Percentiles rank a stretch among this genome's conserved stretches.
phyloP scores from a whole-genome alignment of 371 early-diverging fungal genomes.

The Syncephalastrum racemosum region DNA sequence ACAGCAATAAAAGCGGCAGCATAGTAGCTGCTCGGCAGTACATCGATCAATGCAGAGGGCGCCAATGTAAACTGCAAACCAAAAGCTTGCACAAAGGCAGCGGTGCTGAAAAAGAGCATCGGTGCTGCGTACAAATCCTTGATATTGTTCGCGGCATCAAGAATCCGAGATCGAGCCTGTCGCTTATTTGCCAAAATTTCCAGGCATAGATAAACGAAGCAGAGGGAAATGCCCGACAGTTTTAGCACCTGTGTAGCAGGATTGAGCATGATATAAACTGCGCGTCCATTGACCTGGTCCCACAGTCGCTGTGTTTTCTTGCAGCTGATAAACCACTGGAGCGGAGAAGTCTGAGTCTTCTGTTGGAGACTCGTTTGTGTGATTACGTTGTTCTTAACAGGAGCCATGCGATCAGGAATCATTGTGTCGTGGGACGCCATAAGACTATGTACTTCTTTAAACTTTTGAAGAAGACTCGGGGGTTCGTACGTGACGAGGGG shows the following conservation, averaged over 20 bases:
- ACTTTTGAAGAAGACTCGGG: slow-evolving; percentile 18
- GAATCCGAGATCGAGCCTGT: slow-evolving; percentile 13
- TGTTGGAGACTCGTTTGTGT: too few species aligned
- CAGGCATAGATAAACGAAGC: slow-evolving; percentile 8
- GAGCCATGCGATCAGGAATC: slow-evolving; percentile 22
- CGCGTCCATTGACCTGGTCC: slow-evolving; percentile 24
- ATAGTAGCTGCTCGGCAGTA: slow-evolving; percentile 24
- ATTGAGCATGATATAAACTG: slow-evolving; percentile 27
- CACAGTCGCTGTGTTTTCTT: slow-evolving; percentile 18
- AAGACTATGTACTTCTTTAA: slow-evolving; percentile 28
- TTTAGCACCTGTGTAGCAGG: slow-evolving; percentile 19
- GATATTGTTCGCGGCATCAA: slow-evolving; percentile 2
- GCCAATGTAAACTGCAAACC: slow-evolving; percentile 13
- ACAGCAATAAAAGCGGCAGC: slow-evolving; percentile 19
- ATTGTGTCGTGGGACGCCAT: slow-evolving; percentile 26
- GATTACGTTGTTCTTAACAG: neutral
- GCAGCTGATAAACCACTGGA: too few species aligned
- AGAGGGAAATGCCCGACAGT: slow-evolving; percentile 6
- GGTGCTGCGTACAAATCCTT: slow-evolving; percentile 27
- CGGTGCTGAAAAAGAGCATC: slow-evolving; percentile 19
- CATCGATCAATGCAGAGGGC: slow-evolving; percentile 25
- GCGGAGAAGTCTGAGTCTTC: too few species aligned
- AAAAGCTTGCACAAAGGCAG: slow-evolving; percentile 16
- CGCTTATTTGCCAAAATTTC: slow-evolving; percentile 27
- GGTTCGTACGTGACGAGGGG: slow-evolving; percentile 8